These are phyloP conservation scores for Phytophthora melonis DNA, from an alignment of 352 stramenopile genomes.

Conservation along the genomic window DNA sequence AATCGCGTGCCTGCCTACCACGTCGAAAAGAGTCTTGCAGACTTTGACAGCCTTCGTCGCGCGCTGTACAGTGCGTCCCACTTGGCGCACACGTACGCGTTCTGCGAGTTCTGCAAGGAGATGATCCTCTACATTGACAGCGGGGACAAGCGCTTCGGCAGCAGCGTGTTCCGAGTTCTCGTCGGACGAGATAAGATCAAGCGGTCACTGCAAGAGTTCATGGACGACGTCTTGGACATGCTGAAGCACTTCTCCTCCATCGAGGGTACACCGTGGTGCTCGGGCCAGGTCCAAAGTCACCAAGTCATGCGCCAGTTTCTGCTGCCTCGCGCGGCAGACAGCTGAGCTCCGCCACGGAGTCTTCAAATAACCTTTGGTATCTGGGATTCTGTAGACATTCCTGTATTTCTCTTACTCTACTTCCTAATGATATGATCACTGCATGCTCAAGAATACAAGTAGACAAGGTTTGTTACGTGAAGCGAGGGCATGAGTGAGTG, in stretches of 20 bases:
- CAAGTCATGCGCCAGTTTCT: constrained; percentile 38
- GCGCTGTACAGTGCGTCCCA: constrained; percentile 32
- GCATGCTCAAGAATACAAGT: constrained; percentile 10
- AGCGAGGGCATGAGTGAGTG: constrained; percentile 4
- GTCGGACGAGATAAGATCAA: constrained; percentile 29
- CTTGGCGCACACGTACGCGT: constrained; percentile 36
- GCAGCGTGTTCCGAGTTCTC: constrained; percentile 21
- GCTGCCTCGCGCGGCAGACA: constrained; percentile 12
- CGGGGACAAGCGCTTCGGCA: constrained; percentile 21
- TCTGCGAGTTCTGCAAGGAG: constrained; percentile 48
- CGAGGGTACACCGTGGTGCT: constrained; percentile 36
- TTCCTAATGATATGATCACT: constrained; percentile 12
- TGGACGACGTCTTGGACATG: constrained; percentile 35
- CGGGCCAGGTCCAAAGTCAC: constrained; percentile 38
- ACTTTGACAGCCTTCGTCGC: constrained; percentile 38
- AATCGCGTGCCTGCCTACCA: constrained; percentile 10
- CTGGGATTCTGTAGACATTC: constrained; percentile 15
- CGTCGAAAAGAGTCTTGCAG: constrained; percentile 31
- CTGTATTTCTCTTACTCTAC: constrained; percentile 27
- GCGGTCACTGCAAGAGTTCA: constrained; percentile 35
- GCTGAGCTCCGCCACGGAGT: background rate
- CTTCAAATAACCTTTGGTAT: constrained; percentile 2
- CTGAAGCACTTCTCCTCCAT: constrained; percentile 20
- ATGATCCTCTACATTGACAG: constrained; percentile 39
- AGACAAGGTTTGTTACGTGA: constrained; percentile 5